Conservation (phyloP, 2,329 filamentous ascomycete genomes). For the Fusarium sp. region DNA sequence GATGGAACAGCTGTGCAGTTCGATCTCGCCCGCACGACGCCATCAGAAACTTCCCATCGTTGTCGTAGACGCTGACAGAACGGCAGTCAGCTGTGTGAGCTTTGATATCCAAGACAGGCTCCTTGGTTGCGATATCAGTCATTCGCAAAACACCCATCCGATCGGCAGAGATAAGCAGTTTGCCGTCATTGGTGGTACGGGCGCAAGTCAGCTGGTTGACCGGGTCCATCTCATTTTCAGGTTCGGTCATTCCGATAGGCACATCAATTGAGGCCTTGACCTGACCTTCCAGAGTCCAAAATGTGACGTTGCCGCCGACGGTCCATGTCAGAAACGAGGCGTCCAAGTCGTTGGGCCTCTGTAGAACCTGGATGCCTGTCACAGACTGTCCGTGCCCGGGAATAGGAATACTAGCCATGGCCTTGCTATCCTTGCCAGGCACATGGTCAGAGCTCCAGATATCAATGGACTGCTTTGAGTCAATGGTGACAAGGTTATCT, state of each 20-base stretch:
- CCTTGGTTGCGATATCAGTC: slow-evolving; percentile 70
- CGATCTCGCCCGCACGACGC: slow-evolving; percentile 89
- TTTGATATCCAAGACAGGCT: slow-evolving; percentile 77
- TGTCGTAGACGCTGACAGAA: slow-evolving; percentile 78
- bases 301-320: slow-evolving; percentile 79
- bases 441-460: slow-evolving; percentile 66
- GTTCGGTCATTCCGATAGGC: slow-evolving; percentile 72
- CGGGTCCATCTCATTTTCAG: slow-evolving; percentile 62
- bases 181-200: slow-evolving; percentile 69
- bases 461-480: slow-evolving; percentile 79
- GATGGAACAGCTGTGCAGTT: slow-evolving; percentile 89
- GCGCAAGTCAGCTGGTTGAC: slow-evolving; percentile 71
- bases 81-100: slow-evolving; percentile 90
- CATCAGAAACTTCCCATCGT: slow-evolving; percentile 71
- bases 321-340: slow-evolving; percentile 93
- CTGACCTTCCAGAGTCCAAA: slow-evolving; percentile 83
- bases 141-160: slow-evolving; percentile 84
- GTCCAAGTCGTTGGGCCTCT: slow-evolving; percentile 67
- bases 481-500: slow-evolving; percentile 78
- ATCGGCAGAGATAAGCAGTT: slow-evolving; percentile 84
- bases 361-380: slow-evolving; percentile 78
- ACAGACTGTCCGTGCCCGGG: slow-evolving; percentile 73
- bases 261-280: slow-evolving; percentile 74
- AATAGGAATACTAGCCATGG: slow-evolving; percentile 64
- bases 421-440: slow-evolving; percentile 54